These are phyloP conservation scores for Dryadomyces quercivorus DNA, from an alignment of 2,329 filamentous ascomycete genomes.

Conservation along the genomic window DNA sequence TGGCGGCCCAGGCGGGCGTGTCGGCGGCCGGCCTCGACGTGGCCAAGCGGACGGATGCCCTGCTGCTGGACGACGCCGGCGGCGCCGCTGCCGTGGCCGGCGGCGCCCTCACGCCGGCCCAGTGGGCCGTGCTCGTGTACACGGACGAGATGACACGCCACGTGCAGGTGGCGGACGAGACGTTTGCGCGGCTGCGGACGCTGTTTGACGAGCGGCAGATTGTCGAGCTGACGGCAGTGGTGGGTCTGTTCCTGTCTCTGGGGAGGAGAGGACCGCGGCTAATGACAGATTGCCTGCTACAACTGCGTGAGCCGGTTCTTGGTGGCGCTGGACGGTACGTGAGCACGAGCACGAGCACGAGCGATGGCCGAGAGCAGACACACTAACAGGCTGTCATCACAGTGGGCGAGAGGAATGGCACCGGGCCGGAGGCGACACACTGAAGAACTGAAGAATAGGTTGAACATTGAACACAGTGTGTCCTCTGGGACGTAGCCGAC, in stretches of 20 bases:
- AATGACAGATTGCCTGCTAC: slow-evolving; percentile 47
- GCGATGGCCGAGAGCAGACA: neutral
- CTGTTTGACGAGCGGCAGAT: slow-evolving; percentile 59
- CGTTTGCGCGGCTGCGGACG: slow-evolving; percentile 51
- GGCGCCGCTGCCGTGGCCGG: neutral
- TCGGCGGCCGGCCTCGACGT: slow-evolving; percentile 34
- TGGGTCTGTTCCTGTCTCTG: slow-evolving; percentile 22
- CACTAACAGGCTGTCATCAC: neutral
- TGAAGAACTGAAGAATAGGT: neutral
- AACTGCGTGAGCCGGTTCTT: slow-evolving; percentile 79
- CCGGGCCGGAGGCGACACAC: slow-evolving; percentile 28
- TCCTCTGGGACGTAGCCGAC: neutral
- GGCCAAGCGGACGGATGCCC: slow-evolving; percentile 23
- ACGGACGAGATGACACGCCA: slow-evolving; percentile 75
- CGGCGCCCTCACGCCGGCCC: slow-evolving; percentile 36
- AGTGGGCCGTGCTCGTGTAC: slow-evolving; percentile 60
- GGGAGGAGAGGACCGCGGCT: neutral
- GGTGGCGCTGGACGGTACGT: slow-evolving; percentile 64
- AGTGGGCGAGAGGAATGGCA: slow-evolving; percentile 47
- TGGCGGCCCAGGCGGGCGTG: slow-evolving; percentile 48
- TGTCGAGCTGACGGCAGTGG: slow-evolving; percentile 69
- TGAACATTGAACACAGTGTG: neutral
- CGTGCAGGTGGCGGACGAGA: slow-evolving; percentile 54
- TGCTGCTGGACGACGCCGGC: slow-evolving; percentile 14
- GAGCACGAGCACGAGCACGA: neutral